Evolutionary conservation across 768 basidiomycete genomes (phyloP), one percentile per base, ranked within the genome.

Genomic region (Saitozyma sp.): DNA sequence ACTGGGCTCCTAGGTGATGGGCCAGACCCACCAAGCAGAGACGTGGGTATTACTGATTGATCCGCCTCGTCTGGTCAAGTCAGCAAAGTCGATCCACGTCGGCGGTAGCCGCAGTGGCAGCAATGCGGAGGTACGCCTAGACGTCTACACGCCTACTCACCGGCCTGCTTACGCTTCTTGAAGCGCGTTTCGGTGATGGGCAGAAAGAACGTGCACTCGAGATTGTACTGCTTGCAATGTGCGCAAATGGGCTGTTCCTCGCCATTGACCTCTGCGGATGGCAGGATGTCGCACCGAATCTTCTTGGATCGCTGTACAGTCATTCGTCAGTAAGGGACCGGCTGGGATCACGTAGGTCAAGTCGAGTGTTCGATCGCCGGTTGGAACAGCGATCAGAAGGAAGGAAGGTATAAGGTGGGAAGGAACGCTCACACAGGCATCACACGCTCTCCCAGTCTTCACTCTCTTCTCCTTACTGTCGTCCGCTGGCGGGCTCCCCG

Each of bases 151-250:
- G 14, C 14, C 14, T 48, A 54, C 70, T 90, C 88, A 71, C 92
- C 89, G 50, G 87, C 61, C 37, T n/a, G 17, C 68, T 89, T 89
- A 82, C 92, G 92, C 83, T 96, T 96, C 82, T 97, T 97, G 85
- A 97, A 99, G 17, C 96, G 88, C 0, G 96, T 99, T 80, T 98
- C 96, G 9, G 95, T 92, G 70, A 99, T 99, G 46, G 96, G 96
- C 11, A 98, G 86, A 83, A 96, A 95, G 81, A 94, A 96, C 6
- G 94, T 96, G 78, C 95, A 96, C 67, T 95, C 92, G 69, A 93
- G 91, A 50, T 86, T 85, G 72, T 92, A 92, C 76, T 92, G 91
- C 74, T 91, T 90, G 84, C 95, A 98, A 78, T 97, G 94, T 70
- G 92, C 89, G 76, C 93, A 97, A 54, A 89, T 74, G 16, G 89